These are phyloP conservation scores for Lactarius pseudohatsudake DNA, from an alignment of 768 basidiomycete genomes.

Conservation along the genomic window DNA sequence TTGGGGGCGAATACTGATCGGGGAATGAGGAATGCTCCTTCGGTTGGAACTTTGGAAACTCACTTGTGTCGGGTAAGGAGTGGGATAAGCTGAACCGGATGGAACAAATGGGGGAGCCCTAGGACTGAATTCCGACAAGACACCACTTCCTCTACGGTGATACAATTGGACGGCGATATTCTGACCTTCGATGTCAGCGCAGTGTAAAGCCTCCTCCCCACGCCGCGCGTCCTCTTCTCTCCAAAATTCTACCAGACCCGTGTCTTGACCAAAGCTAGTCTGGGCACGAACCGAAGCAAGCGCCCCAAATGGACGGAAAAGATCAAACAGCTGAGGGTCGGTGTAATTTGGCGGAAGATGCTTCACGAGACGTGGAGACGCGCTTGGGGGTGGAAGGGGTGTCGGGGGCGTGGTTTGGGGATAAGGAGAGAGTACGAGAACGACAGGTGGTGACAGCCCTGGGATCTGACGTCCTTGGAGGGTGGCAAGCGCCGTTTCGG, in stretches of 20 bases:
- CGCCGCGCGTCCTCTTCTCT: conserved; percentile 78
- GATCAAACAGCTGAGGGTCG: conserved; percentile 76
- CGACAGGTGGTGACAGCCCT: conserved; percentile 54
- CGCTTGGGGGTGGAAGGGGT: conserved; percentile 71
- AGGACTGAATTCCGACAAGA: conserved; percentile 64
- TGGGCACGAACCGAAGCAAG: conserved; percentile 75
- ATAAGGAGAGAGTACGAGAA: conserved; percentile 76
- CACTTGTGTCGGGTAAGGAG: conserved; percentile 63
- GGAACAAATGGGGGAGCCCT: conserved; percentile 78
- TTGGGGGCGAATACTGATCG: conserved; percentile 68
- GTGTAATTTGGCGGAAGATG: conserved; percentile 70
- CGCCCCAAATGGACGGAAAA: conserved; percentile 82
- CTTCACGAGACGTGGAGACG: conserved; percentile 79
- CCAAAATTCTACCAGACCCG: conserved; percentile 83
- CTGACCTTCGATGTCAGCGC: conserved; percentile 77
- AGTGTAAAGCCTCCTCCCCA: conserved; percentile 82
- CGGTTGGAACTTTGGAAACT: conserved; percentile 25
- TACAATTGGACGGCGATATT: conserved; percentile 84
- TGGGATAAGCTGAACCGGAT: conserved; percentile 50
- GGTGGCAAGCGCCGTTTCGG: conserved; percentile 86
- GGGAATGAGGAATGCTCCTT: conserved; percentile 5
- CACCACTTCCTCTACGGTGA: conserved; percentile 51
- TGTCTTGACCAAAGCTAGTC: conserved; percentile 74
- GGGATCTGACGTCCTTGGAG: conserved; percentile 75
- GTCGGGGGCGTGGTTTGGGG: conserved; percentile 77